Conservation (phyloP, 2,329 filamentous ascomycete genomes). For the Fusarium buharicum region DNA sequence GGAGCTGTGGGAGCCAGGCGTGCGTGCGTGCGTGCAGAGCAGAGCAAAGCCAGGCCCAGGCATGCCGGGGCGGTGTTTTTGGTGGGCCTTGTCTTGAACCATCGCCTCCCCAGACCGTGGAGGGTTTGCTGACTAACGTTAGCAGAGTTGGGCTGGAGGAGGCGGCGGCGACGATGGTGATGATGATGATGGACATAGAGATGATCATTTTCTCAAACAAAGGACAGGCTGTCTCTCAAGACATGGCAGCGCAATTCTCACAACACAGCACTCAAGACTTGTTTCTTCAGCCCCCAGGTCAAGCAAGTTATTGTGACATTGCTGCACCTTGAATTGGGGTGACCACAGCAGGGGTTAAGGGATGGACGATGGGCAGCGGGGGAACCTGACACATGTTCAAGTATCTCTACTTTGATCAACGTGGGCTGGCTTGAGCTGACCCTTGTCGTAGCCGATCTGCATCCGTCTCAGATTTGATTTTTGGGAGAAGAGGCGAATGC, state of each 20-base stretch:
- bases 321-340: constrained; percentile 36
- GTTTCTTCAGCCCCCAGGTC: constrained; percentile 13
- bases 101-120: constrained; percentile 28
- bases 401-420: constrained; percentile 42
- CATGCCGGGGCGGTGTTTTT: constrained; percentile 42
- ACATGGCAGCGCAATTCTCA: no score
- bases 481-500: constrained; percentile 44
- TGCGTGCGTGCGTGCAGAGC: no score
- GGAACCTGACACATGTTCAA: constrained; percentile 46
- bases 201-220: no score
- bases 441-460: constrained; percentile 51
- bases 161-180: no score
- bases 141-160: constrained; percentile 1
- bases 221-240: no score
- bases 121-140: background rate
- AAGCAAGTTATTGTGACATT: constrained; percentile 38
- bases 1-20: constrained; percentile 38
- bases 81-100: constrained; percentile 39
- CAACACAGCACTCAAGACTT: no score
- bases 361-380: constrained; percentile 21
- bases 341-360: constrained; percentile 34
- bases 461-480: constrained; percentile 54
- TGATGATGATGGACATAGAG: background rate
- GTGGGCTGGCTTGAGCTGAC: constrained; percentile 35
- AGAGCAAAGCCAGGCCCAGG: constrained; percentile 14